Base-by-base conservation (phyloP, 371 early-diverging fungal genomes). In the Mycotypha africana region DNA sequence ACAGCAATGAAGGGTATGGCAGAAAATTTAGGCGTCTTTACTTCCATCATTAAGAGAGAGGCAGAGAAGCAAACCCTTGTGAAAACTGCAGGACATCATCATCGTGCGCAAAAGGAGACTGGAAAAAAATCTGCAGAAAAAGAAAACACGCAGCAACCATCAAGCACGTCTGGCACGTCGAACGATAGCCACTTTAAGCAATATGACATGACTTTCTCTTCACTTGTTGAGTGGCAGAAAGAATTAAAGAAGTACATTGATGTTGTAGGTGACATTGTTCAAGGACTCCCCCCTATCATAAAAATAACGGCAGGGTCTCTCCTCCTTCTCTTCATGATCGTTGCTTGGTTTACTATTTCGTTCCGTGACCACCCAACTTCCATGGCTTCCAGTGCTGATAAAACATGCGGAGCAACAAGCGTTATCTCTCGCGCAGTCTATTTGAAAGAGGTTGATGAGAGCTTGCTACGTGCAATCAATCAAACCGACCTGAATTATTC, bases 391-490 rank as follows among this genome's bases (percentile, higher is more conserved):
- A n/a, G n/a, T n/a, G n/a, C n/a, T n/a, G n/a, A n/a, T n/a, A n/a
- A n/a, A n/a, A n/a, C n/a, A n/a, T n/a, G n/a, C n/a, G n/a, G n/a
- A n/a, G n/a, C n/a, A n/a, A n/a, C 17, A 23, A 5, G 1, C 35
- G 50, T 53, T 21, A 19, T 26, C 3, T 62, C 64, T 14, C 63
- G 79, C 16, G 74, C 79, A 8, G 78, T 79, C 4, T 77, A 69
- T 48, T 47, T 79, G 25, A 60, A 62, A 15, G 80, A 79, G 37
- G 40, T 79, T 30, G 67, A 79, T 50, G 70, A 75, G 32, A 74
- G 70, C 4, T 35, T 69, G 25, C 33, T 69, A 1, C 51, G 52
- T 30, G 42, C 45, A 0, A 47, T 58, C 10, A 21, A 47, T 5
- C 56, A 51, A 19, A 53, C 65, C 9, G 23, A 50, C 28, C 65